Evolutionary conservation across 1,139 yeast genomes (phyloP), one percentile per base, ranked within the genome.

Genomic region (Sugiyamaella paludigena): DNA sequence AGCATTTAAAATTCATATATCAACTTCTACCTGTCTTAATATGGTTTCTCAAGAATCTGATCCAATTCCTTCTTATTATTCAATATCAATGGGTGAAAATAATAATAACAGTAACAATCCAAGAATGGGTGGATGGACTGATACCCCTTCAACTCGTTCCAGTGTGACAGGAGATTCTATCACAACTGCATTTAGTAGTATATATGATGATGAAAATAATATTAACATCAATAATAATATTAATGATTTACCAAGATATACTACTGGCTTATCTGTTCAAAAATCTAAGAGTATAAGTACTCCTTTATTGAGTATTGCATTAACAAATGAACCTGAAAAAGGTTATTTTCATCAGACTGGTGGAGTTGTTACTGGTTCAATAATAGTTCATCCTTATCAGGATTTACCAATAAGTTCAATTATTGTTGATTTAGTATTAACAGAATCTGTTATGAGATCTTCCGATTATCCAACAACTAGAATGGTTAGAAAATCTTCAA

Each of bases 391-490:
- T 24, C 51, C 54, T 7, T 28, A 36, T 26, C 30, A 31, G 7
- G 51, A 51, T 34, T 33, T 36, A 27, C 28, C 40, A 11, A 32
- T 50, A 19, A 40, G 38, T 5, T 36, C 38, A 4, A 36, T 52
- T 10, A 29, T 34, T 35, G 34, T 50, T 13, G 54, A 52, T 13
- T 32, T 52, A 29, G 38, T 36, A 13, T 29, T 48, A 26, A 39
- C 43, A 3, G 54, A 50, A 36, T 50, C 54, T 6, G 52, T 52
- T n/a, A 45, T 43, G 38, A 35, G 54, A 28, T 48, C 45, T 15
- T 27, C 43, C 10, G 51, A 47, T 9, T 50, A 19, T 36, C 50
- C 51, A 2, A 40, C 49, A n/a, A 52, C 54, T 11, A 40, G 54
- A 15, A 33, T 35, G 10, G 13, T 43, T 28, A 27, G 43, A 33